Conservation (phyloP, 2,329 filamentous ascomycete species). For the Diaporthe amygdali region DNA sequence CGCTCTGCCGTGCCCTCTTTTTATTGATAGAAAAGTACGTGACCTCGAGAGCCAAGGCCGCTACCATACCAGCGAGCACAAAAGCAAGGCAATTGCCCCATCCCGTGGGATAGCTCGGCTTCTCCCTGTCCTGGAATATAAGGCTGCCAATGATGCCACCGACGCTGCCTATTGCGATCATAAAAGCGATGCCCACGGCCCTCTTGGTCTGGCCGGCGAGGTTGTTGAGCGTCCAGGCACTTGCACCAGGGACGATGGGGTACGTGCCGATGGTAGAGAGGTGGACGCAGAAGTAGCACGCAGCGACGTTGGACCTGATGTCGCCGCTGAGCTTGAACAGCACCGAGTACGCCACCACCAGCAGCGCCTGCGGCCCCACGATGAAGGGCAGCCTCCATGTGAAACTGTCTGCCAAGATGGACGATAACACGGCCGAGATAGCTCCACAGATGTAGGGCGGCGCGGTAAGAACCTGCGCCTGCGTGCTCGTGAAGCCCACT, state of each 20-base stretch:
- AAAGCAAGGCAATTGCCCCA: not conserved
- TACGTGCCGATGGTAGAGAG: not conserved
- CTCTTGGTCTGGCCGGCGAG: not conserved
- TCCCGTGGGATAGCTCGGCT: not conserved
- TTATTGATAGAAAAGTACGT: not conserved
- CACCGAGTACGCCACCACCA: not conserved
- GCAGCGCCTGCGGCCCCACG: not conserved
- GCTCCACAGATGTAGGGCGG: not conserved
- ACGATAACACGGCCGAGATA: not conserved
- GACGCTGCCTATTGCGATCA: not conserved
- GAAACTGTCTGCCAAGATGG: not conserved
- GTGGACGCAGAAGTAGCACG: not conserved
- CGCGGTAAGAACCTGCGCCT: not conserved
- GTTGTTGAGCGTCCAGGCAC: not conserved
- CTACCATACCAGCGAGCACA: not conserved
- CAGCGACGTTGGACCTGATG: not conserved
- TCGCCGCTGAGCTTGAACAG: not conserved
- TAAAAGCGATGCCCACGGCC: not conserved
- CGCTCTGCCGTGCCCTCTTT: not conserved
- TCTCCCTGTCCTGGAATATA: not conserved
- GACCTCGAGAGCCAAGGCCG: not conserved
- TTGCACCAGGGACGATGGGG: not conserved
- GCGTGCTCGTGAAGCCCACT: constrained; percentile 34
- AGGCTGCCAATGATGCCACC: not conserved
- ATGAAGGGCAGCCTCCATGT: not conserved